Conservation (phyloP, 805 yeast species). For the Nakazawaea pomicola region DNA sequence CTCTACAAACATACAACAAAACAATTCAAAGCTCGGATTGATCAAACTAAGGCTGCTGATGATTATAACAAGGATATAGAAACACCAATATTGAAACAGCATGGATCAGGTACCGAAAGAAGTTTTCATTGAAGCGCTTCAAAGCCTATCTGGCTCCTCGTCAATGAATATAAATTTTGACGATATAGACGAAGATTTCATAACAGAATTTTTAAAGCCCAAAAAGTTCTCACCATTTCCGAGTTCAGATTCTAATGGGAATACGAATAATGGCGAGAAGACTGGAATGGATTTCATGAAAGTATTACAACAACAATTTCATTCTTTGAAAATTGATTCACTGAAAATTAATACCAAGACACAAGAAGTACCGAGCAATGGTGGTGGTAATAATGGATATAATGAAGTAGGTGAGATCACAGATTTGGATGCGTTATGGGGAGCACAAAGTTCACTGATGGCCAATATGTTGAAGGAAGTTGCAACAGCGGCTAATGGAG, state of each 20-base stretch:
- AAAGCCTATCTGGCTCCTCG: neutral
- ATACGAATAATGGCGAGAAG: too few relatives aligned
- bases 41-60: too few relatives aligned
- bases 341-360: neutral
- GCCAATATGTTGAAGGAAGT: too few relatives aligned
- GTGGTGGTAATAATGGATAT: too few relatives aligned
- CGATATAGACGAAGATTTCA: slow-evolving; percentile 1
- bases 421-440: too few relatives aligned
- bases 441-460: too few relatives aligned
- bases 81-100: neutral
- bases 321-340: slow-evolving; percentile 1
- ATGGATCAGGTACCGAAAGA: neutral
- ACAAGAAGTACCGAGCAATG: too few relatives aligned
- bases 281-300: neutral
- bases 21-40: too few relatives aligned
- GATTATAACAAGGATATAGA: neutral
- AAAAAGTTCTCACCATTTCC: slow-evolving; percentile 3
- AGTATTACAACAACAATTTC: neutral
- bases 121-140: slow-evolving; percentile 1
- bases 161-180: neutral
- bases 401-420: neutral
- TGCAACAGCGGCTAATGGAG: too few relatives aligned
- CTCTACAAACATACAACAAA: too few relatives aligned
- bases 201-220: slow-evolving; percentile 1
- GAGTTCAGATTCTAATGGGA: too few relatives aligned